Evolutionary conservation across 768 basidiomycete genomes (phyloP).

Genomic region (Sistotremastrum suecicum): DNA sequence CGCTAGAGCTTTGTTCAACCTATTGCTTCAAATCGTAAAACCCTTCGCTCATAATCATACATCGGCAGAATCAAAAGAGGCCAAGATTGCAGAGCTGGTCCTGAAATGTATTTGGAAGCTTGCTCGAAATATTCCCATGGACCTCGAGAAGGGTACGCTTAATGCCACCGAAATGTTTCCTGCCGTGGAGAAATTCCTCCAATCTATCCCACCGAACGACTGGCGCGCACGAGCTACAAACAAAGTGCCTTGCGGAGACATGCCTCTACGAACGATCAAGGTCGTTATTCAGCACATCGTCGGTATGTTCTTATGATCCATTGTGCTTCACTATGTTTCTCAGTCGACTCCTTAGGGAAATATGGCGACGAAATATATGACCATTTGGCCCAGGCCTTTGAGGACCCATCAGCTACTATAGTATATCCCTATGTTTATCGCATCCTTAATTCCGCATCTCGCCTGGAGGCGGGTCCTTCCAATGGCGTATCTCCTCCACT

Average conservation of each 20-base stretch:
- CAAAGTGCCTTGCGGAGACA: slow-evolving; percentile 89
- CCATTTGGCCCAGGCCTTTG: slow-evolving; percentile 77
- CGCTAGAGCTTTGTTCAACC: slow-evolving; percentile 57
- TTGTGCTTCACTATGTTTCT: background rate
- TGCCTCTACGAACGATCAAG: slow-evolving; percentile 96
- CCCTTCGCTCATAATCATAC: slow-evolving; percentile 71
- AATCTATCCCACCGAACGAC: slow-evolving; percentile 88
- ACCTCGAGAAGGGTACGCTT: slow-evolving; percentile 63
- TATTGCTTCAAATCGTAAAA: slow-evolving; percentile 71
- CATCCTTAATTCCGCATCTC: slow-evolving; percentile 60
- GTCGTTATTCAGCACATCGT: slow-evolving; percentile 96
- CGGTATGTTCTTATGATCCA: slow-evolving; percentile 38
- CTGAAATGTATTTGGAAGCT: slow-evolving; percentile 98
- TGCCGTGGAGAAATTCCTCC: slow-evolving; percentile 87
- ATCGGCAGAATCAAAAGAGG: slow-evolving; percentile 60
- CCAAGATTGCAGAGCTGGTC: slow-evolving; percentile 84
- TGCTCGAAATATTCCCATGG: slow-evolving; percentile 86
- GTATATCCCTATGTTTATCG: slow-evolving; percentile 93
- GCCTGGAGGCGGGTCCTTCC: slow-evolving; percentile 23
- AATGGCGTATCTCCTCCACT: slow-evolving; percentile 2
- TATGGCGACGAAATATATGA: slow-evolving; percentile 87
- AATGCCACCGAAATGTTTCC: slow-evolving; percentile 84
- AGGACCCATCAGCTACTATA: slow-evolving; percentile 93
- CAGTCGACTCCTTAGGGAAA: slow-evolving; percentile 35
- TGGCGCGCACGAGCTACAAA: slow-evolving; percentile 88